Evolutionary conservation across 768 basidiomycete genomes (phyloP), one percentile per base, ranked within the genome.

Genomic region (Panaeolus papilionaceus): DNA sequence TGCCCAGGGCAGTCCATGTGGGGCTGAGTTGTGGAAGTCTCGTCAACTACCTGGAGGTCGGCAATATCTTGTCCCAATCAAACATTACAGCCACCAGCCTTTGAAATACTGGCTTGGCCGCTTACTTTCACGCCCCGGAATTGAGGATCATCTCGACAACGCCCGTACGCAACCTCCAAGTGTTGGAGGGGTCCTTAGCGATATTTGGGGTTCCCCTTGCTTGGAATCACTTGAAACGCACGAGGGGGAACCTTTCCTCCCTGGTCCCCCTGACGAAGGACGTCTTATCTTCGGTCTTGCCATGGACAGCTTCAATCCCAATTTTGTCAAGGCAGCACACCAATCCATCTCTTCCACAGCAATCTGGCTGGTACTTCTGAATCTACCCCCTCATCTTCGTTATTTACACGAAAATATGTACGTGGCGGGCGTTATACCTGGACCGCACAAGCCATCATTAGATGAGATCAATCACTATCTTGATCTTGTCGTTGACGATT

Each of bases 341-440:
- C 73, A 75, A 49, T 62, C 49, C 14, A 71, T 69, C 4, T 71
- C 73, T 0, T 73, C 72, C 0, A 75, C 72, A 0, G 75, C 74
- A 0, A 74, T 77, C 20, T 79, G 72, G 70, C 61, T 75, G 5
- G 73, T 76, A 4, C 68, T 75, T n/a, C 69, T 81, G 3, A 82
- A 82, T 63, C 73, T 84, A 0, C 81, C 81, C 0, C 73, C 72
- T 0, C 70, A 78, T 23, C 63, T 77, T 0, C 68, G 73, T 3
- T 82, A 80, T 66, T 76, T 76, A 10, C 69, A 71, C 0, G 76
- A 83, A 65, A 84, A 85, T 62, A 72, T 84, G 64, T 84, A 75
- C 64, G 72, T 84, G 0, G 80, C 75, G 1, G 83, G 80, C 0
- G 71, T 85, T 26, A 81, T 84, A 38, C 80, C 81, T 12, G 82